phyloP scores from a whole-genome alignment of 495 filamentous ascomycete genomes.

The Penicillium fimorum region DNA sequence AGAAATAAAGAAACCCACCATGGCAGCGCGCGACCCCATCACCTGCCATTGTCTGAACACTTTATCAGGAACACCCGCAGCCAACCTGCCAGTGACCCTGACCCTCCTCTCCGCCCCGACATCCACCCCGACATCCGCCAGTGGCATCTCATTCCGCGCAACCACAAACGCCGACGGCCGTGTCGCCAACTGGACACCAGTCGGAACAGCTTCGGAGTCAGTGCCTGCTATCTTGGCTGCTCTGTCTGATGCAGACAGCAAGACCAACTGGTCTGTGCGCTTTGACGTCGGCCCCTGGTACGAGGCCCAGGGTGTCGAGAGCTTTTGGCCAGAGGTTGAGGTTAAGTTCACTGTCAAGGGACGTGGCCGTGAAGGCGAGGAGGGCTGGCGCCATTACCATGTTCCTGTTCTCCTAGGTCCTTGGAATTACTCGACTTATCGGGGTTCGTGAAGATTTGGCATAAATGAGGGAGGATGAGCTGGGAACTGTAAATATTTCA shows the following conservation, averaged over 20 bases:
- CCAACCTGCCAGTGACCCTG: constrained; percentile 55
- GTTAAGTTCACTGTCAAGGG: constrained; percentile 75
- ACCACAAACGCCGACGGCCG: constrained; percentile 85
- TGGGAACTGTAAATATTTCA: neutral
- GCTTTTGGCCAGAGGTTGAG: constrained; percentile 91
- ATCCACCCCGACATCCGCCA: constrained; percentile 30
- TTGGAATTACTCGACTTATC: constrained; percentile 91
- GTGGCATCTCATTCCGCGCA: constrained; percentile 54
- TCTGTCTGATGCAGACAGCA: constrained; percentile 37
- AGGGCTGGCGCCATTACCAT: constrained; percentile 78
- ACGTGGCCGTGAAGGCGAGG: constrained; percentile 54
- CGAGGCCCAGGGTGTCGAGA: constrained; percentile 62
- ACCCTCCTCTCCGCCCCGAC: constrained; percentile 44
- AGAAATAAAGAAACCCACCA: constrained; percentile 24
- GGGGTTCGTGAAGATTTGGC: constrained; percentile 54
- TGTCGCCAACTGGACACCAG: constrained; percentile 71
- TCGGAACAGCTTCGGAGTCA: constrained; percentile 43
- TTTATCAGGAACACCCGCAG: constrained; percentile 62
- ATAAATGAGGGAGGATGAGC: neutral
- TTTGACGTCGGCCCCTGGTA: constrained; percentile 81
- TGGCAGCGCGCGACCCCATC: constrained; percentile 60
- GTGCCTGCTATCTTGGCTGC: constrained; percentile 50
- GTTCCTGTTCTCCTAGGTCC: constrained; percentile 86
- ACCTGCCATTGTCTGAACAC: constrained; percentile 77
- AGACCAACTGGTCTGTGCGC: constrained; percentile 65